Evolutionary conservation across 2,329 filamentous ascomycete species (phyloP), one percentile per base, ranked within the genome.

Genomic region (Dendrostoma leiphaemia): DNA sequence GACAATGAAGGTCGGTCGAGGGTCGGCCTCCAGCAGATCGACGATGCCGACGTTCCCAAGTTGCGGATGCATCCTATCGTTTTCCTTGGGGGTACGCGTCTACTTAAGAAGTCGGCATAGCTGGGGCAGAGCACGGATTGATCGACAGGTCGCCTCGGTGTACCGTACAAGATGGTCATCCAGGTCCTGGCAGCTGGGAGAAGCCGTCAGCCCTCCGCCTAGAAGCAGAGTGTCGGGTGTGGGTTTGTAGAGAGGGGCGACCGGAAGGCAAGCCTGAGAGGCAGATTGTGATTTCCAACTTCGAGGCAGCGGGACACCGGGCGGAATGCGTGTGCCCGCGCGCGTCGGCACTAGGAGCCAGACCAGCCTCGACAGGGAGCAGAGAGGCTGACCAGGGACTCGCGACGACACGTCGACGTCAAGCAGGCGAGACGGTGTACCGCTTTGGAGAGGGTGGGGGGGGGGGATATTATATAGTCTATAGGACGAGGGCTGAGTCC

Each of bases 11-110:
- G 71, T 65, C 7, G 72, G 71, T 23, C 72, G 65, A 24, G 68
- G 66, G 54, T 75, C 72, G 51, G 62, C 65, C 50, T 72, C 65
- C 57, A 75, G 66, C 35, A 75, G 61, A 54, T 73, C 70, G 62
- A 71, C 59, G 54, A 73, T 62, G 62, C 65, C 64, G 56, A 67
- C 53, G 48, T 60, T 51, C 29, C 45, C 46, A 46, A 59, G 53
- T 50, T 52, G 56, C 40, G 49, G 53, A 47, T 52, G 47, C 56
- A 59, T 59, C 41, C 45, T 56, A 37, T 35, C 21, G 40, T 38
- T 37, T 37, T 37, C 54, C 43, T 38, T 54, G 51, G 35, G 50
- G 38, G 34, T 46, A 32, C n/a, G 19, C 12, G 32, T 17, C 44
- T 31, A 15, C 44, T 46, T 21, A 46, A 31, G 41, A 54, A 35